Base-by-base conservation (phyloP, 2,329 filamentous ascomycete genomes). In the Colletotrichum salicis region DNA sequence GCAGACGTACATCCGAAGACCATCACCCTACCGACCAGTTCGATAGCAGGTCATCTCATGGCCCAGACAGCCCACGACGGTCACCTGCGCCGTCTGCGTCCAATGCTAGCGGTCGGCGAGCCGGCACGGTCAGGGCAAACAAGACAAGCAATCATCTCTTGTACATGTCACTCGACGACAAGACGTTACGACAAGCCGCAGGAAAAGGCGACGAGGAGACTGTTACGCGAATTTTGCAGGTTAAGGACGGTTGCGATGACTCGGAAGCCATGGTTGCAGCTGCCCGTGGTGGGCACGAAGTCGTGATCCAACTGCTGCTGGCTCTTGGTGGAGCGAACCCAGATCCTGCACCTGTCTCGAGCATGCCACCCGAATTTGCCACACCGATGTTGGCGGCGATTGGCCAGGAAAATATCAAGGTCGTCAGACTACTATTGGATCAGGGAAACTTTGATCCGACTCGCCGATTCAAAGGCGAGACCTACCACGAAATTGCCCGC, bases 351-450 rank as follows among this genome's bases (percentile, higher is more conserved):
- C 89, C 93, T 13, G 82, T 95, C 58, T 77, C 85, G 10, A 86
- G 87, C 35, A 85, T 89, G 70, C 85, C 87, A 33, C 83, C 87
- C 54, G 95, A 96, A 69, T 92, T 93, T 77, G 93, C 95, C 63
- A 98, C 96, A 1, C 96, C 96, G 1, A 97, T 99, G 86, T 88
- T 98, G 48, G 95, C 95, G 70, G 95, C 96, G 1, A 98, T 99
- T 75, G 96, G 96, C 19, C 93, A 96, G 76, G 90, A 91, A 74
- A 96, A 97, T 76, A 88, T 96, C 61, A 93, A 94, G 75, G 94
- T 98, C 69, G 90, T 99, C 56, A 89, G 93, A 69, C 84, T 97
- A 12, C 87, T 98, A 8, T 85, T 97, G 7, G 91, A 91, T 71
- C 94, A 96, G 77, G 88, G 89, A 59, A 84, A 84, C 19, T 98